A percentile compares a stretch with the other conserved stretches of the same genome.
phyloP scores from a whole-genome alignment of 164 flowering plant species.

The Tetracentron sinense region DNA sequence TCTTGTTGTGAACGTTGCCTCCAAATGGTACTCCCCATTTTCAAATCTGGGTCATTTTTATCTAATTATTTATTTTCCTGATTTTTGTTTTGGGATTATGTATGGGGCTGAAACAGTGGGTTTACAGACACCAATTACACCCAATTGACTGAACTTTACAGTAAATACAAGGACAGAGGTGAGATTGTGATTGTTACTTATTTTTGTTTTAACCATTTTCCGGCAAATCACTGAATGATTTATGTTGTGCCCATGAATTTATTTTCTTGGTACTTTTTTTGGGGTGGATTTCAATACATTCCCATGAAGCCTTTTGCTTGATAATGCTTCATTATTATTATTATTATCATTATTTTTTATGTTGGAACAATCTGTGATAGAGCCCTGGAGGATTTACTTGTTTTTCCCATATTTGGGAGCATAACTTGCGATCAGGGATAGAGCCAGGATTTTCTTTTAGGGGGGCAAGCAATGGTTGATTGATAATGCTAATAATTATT shows the following conservation, averaged over 20 bases:
- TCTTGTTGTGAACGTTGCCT: constrained; percentile 86
- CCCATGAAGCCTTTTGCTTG: too few relatives aligned
- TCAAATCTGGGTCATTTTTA: not conserved
- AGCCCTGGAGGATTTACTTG: too few relatives aligned
- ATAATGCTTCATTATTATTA: not conserved
- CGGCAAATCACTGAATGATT: too few relatives aligned
- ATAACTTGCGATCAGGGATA: too few relatives aligned
- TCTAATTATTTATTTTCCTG: not conserved
- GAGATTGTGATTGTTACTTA: not conserved
- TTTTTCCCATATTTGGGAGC: too few relatives aligned
- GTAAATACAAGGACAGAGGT: constrained; percentile 74
- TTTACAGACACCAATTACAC: constrained; percentile 67
- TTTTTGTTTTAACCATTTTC: not conserved
- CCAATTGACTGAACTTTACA: constrained; percentile 70
- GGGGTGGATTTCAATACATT: too few relatives aligned
- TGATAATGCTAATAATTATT: too few relatives aligned
- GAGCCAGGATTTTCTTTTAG: too few relatives aligned
- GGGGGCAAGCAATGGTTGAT: too few relatives aligned
- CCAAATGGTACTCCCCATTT: constrained; percentile 56
- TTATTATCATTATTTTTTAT: not conserved
- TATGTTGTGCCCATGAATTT: too few relatives aligned
- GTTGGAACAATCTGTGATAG: not conserved
- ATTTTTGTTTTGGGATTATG: not conserved
- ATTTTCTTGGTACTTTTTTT: too few relatives aligned
- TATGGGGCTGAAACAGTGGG: constrained; percentile 46